Percentiles rank a stretch among this genome's conserved stretches.
Evolutionary conservation across 1,284 basidiomycete genomes (phyloP).

Genomic region (Sporisorium reilianum): DNA sequence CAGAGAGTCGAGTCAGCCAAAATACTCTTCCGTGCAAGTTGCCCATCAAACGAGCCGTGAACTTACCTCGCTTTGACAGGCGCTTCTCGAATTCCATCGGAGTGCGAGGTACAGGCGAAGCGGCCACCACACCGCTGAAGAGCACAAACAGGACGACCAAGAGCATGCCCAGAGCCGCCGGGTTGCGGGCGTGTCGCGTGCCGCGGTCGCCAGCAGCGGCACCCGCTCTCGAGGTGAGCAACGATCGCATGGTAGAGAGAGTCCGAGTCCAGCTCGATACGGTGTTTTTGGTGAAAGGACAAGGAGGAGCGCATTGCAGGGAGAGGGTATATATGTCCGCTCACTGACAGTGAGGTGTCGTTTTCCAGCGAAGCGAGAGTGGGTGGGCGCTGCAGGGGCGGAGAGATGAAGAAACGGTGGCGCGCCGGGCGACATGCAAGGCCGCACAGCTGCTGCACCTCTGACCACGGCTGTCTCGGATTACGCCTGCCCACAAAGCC

Average conservation of each 20-base stretch:
- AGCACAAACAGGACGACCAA: background rate
- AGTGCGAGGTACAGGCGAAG: background rate
- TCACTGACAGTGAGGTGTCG: too few relatives aligned
- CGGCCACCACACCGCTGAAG: background rate
- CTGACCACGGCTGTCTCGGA: background rate
- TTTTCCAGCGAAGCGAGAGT: background rate
- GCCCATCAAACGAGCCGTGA: too few relatives aligned
- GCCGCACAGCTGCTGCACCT: background rate
- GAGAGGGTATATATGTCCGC: too few relatives aligned
- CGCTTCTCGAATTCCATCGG: background rate
- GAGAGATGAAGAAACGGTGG: background rate
- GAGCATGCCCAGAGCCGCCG: background rate
- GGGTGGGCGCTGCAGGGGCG: background rate
- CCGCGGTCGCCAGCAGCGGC: too few relatives aligned
- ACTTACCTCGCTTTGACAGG: too few relatives aligned
- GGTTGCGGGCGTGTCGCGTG: background rate
- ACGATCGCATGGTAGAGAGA: background rate
- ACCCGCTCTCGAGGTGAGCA: background rate
- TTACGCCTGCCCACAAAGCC: too few relatives aligned
- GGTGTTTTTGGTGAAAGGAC: background rate
- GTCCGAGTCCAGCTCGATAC: constrained; percentile 8
- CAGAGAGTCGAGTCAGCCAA: too few relatives aligned
- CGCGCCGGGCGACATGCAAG: background rate
- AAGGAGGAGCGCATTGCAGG: background rate
- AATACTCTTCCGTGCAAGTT: too few relatives aligned